These are phyloP conservation scores for Leccinum pellstonianum DNA, from an alignment of 768 basidiomycete genomes.

Conservation along the genomic window DNA sequence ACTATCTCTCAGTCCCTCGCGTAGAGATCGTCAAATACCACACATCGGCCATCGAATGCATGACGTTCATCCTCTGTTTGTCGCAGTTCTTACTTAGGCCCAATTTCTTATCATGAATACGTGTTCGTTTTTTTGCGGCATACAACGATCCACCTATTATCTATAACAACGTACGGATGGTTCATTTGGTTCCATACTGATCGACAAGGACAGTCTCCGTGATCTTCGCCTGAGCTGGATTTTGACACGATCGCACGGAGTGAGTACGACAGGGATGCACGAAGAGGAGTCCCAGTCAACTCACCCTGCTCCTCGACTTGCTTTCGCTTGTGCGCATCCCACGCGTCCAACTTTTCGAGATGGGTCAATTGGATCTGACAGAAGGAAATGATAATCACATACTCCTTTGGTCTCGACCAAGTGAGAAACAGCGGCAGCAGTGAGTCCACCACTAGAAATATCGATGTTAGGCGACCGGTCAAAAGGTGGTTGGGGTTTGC, in stretches of 20 bases:
- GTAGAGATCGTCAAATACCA: not conserved
- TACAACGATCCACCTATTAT: not conserved
- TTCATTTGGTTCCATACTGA: not conserved
- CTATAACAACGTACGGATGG: not conserved
- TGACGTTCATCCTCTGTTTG: not conserved
- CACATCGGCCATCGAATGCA: not conserved
- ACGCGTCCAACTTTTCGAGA: slow-evolving; percentile 5
- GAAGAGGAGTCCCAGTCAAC: not conserved
- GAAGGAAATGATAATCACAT: not conserved
- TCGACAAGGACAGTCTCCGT: not conserved
- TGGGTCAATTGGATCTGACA: not conserved
- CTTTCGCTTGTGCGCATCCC: slow-evolving; percentile 1
- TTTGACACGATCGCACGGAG: not conserved
- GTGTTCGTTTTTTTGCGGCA: not conserved
- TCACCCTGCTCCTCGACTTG: not conserved
- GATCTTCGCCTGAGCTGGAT: not conserved
- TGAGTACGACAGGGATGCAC: not conserved
- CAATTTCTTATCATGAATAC: not conserved
- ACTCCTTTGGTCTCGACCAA: slow-evolving; percentile 24
- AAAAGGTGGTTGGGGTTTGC: not conserved
- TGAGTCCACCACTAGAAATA: slow-evolving; percentile 12
- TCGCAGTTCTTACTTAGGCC: not conserved
- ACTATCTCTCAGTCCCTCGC: not conserved
- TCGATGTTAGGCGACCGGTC: not conserved
- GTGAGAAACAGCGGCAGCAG: slow-evolving; percentile 3